Conservation (phyloP, 78 protist species). For the Dictyostelium firmibasis region DNA sequence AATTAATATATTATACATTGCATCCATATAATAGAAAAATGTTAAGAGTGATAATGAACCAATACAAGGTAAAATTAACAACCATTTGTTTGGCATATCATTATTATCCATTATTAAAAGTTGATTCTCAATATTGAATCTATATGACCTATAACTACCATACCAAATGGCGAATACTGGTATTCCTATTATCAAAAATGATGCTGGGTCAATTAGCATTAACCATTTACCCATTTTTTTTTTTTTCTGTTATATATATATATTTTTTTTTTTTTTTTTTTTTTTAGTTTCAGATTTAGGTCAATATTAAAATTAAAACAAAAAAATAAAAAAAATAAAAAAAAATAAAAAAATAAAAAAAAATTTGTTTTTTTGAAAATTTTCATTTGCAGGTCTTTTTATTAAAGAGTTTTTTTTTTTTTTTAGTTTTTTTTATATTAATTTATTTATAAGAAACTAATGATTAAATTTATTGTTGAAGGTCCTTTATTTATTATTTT, state of each 20-base stretch:
- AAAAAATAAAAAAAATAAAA: not conserved
- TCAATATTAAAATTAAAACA: not conserved
- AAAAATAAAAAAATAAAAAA: not conserved
- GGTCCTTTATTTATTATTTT: not conserved
- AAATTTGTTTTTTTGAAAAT: not conserved
- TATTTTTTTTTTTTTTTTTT: not conserved
- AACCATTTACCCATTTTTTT: conserved; percentile 1
- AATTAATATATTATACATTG: conserved; percentile 13
- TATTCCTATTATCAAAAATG: not conserved
- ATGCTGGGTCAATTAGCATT: conserved; percentile 22
- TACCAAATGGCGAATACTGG: not conserved
- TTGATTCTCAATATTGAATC: not conserved
- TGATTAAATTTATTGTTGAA: not conserved
- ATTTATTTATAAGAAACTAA: not conserved
- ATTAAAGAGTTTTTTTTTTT: too few species aligned
- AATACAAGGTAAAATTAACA: not conserved
- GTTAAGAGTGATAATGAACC: not conserved
- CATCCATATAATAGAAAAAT: conserved; percentile 10
- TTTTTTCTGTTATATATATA: not conserved
- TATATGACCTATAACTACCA: conserved; percentile 32
- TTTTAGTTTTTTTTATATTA: not conserved
- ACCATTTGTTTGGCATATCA: not conserved
- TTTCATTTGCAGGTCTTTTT: too few species aligned
- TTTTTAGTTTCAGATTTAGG: not conserved
- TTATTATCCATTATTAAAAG: not conserved